Conservation (phyloP, 495 filamentous ascomycete genomes). For the Xylaria scruposa region DNA sequence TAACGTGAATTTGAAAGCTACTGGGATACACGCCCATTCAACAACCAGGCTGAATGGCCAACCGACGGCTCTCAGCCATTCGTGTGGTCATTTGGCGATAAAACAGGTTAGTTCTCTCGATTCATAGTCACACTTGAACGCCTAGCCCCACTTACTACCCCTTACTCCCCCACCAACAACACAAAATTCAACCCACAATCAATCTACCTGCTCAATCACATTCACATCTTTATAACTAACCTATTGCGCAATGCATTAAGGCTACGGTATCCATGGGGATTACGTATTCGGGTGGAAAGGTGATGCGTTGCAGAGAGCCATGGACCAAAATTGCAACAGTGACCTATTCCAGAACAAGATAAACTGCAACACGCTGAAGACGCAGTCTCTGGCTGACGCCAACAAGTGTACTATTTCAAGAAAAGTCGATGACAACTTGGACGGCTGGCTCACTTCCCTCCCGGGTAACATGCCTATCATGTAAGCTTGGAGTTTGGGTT, state of each 20-base stretch:
- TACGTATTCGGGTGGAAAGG: slow-evolving; percentile 57
- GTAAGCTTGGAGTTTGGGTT: background rate
- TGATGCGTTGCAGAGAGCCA: slow-evolving; percentile 47
- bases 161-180: no score
- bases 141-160: no score
- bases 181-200: no score
- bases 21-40: slow-evolving; percentile 51
- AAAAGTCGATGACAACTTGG: slow-evolving; percentile 43
- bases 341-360: slow-evolving; percentile 43
- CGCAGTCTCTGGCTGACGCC: slow-evolving; percentile 43
- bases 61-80: slow-evolving; percentile 49
- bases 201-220: no score
- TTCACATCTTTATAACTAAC: no score
- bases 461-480: slow-evolving; percentile 41
- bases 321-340: slow-evolving; percentile 50
- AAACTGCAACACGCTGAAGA: slow-evolving; percentile 49
- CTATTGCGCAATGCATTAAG: background rate
- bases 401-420: slow-evolving; percentile 47
- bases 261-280: slow-evolving; percentile 47
- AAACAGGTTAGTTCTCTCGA: slow-evolving; percentile 13
- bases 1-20: slow-evolving; percentile 33
- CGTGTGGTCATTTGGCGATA: slow-evolving; percentile 52
- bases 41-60: slow-evolving; percentile 49
- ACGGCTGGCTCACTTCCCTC: slow-evolving; percentile 41
- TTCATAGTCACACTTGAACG: no score